These are phyloP conservation scores for Vachellia collinsii DNA, from an alignment of 306 rosid species.

Conservation along the genomic window DNA sequence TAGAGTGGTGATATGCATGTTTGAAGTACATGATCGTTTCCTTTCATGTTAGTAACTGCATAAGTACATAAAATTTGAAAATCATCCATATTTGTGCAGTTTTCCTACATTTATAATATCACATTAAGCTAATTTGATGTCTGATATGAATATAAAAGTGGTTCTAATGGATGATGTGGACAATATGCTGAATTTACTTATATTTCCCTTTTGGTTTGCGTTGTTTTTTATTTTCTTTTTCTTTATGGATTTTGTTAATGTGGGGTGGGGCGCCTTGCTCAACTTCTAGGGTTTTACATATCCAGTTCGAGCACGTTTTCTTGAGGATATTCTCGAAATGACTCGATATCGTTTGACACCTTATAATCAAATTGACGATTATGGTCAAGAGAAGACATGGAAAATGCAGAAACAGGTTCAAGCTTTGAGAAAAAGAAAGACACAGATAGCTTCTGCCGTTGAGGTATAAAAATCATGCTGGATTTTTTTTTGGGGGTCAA, in stretches of 20 bases:
- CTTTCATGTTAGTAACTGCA: slow-evolving; percentile 26
- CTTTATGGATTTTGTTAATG: neutral
- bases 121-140: slow-evolving; percentile 25
- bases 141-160: neutral
- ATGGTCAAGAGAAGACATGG: slow-evolving; percentile 92
- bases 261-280: slow-evolving; percentile 19
- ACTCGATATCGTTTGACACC: slow-evolving; percentile 74
- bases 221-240: neutral
- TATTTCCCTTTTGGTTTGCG: slow-evolving; percentile 32
- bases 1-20: slow-evolving; percentile 9
- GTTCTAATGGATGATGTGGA: slow-evolving; percentile 16
- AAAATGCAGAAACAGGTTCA: slow-evolving; percentile 89
- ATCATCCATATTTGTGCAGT: neutral
- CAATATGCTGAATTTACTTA: slow-evolving; percentile 13
- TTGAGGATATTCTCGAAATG: slow-evolving; percentile 81
- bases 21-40: slow-evolving; percentile 29
- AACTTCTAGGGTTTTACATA: slow-evolving; percentile 82
- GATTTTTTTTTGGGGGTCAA: neutral
- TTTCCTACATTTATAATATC: slow-evolving; percentile 2
- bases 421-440: slow-evolving; percentile 76
- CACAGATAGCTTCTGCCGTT: slow-evolving; percentile 86
- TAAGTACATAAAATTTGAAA: slow-evolving; percentile 23
- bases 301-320: slow-evolving; percentile 82
- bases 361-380: slow-evolving; percentile 89
- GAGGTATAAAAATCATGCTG: slow-evolving; percentile 57